Conservation (phyloP, 441 rosid species). For the Iberis amara region DNA sequence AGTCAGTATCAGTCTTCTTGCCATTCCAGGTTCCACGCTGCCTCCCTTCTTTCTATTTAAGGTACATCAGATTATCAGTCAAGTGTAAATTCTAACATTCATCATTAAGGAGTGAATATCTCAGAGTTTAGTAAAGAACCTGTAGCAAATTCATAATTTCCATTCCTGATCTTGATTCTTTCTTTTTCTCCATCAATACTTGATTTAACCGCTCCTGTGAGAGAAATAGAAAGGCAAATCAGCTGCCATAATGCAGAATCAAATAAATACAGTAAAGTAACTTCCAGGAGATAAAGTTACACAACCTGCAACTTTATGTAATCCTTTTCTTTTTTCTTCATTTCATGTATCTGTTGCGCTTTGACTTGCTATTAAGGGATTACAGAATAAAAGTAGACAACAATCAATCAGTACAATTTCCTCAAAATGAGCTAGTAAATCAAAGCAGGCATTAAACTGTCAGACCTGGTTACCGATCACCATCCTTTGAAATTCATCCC, state of each 20-base stretch:
- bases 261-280: slow-evolving; percentile 3
- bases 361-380: slow-evolving; percentile 73
- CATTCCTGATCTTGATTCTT: slow-evolving; percentile 96
- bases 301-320: slow-evolving; percentile 89
- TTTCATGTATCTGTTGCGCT: slow-evolving; percentile 95
- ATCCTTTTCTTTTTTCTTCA: slow-evolving; percentile 98
- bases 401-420: slow-evolving; percentile 11
- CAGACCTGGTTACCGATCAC: slow-evolving; percentile 94
- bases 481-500: slow-evolving; percentile 98
- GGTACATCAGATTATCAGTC: slow-evolving; percentile 16
- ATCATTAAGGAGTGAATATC: background rate
- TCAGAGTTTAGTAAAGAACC: slow-evolving; percentile 34
- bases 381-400: slow-evolving; percentile 26
- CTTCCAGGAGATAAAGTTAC: slow-evolving; percentile 10
- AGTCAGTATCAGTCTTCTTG: slow-evolving; percentile 92
- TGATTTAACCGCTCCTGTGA: slow-evolving; percentile 86
- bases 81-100: slow-evolving; percentile 9
- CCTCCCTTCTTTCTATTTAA: slow-evolving; percentile 86
- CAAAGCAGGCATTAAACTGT: background rate
- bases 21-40: slow-evolving; percentile 99
- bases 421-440: background rate
- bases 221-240: slow-evolving; percentile 1
- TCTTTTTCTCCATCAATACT: slow-evolving; percentile 93
- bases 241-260: slow-evolving; percentile 5
- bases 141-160: slow-evolving; percentile 96